Evolutionary conservation across 73 alveolate genomes (phyloP).

Genomic region (Paramecium octaurelia): DNA sequence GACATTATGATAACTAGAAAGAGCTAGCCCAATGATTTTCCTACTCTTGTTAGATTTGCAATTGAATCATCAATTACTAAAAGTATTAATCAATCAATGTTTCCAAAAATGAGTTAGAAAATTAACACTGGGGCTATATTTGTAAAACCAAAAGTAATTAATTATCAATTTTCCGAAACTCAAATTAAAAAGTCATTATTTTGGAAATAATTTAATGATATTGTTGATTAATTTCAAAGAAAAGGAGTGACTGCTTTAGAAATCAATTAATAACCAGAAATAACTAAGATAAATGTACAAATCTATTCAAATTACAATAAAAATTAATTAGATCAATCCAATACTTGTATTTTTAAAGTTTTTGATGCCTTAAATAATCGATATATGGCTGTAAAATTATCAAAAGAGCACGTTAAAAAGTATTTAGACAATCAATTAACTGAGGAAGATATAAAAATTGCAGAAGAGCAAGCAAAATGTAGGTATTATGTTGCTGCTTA

Average conservation of each 20-base stretch:
- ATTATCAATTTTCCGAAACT: not conserved
- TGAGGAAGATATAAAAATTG: not conserved
- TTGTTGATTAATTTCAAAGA: not conserved
- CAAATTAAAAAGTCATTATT: not conserved
- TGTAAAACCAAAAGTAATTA: not conserved
- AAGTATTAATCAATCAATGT: not conserved
- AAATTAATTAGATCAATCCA: not conserved
- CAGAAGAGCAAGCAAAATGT: not conserved
- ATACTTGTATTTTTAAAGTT: not conserved
- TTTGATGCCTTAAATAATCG: not conserved
- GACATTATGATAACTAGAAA: not conserved
- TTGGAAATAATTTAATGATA: not conserved
- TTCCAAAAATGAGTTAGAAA: not conserved
- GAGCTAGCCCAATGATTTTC: not conserved
- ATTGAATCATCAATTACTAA: not conserved
- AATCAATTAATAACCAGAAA: not conserved
- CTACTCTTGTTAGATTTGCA: not conserved
- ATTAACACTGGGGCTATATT: not conserved
- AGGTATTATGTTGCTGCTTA: not conserved
- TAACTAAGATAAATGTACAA: not conserved
- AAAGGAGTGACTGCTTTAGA: not conserved
- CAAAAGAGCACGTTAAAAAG: not conserved
- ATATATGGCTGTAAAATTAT: not conserved
- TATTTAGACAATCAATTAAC: not conserved
- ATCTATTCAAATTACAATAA: not conserved